Evolutionary conservation across 2,329 filamentous ascomycete genomes (phyloP).

Genomic region (Cladophialophora exuberans): DNA sequence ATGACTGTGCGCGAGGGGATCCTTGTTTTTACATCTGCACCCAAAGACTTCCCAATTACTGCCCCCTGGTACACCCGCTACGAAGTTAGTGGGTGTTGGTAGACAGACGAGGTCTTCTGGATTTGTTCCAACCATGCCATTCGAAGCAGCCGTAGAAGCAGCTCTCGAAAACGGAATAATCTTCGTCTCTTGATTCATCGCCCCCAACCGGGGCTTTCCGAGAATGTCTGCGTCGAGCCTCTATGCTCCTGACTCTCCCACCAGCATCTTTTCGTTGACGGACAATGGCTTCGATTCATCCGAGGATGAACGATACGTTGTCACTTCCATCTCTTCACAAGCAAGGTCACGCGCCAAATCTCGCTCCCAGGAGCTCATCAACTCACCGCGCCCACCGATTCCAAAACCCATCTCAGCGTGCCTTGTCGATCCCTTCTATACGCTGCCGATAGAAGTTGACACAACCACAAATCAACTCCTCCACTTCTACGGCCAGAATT

Average conservation of each 20-base stretch:
- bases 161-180: no score
- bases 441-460: slow-evolving; percentile 20
- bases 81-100: no score
- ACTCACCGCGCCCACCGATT: slow-evolving; percentile 1
- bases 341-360: no score
- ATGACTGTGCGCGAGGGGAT: no score
- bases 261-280: background rate
- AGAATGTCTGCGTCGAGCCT: background rate
- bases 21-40: no score
- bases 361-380: slow-evolving; percentile 13
- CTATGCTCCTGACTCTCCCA: background rate
- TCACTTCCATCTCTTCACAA: background rate
- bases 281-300: background rate
- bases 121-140: no score
- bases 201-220: background rate
- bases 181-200: no score
- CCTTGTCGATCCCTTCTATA: slow-evolving; percentile 22
- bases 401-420: slow-evolving; percentile 21
- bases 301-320: background rate
- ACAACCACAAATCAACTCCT: slow-evolving; percentile 22
- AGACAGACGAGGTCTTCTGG: no score
- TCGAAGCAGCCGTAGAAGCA: no score
- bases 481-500: slow-evolving; percentile 23
- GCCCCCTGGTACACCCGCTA: no score
- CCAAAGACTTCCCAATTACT: no score